Conservation (phyloP, 2,329 filamentous ascomycete genomes). For the Botrytis fragariae region DNA sequence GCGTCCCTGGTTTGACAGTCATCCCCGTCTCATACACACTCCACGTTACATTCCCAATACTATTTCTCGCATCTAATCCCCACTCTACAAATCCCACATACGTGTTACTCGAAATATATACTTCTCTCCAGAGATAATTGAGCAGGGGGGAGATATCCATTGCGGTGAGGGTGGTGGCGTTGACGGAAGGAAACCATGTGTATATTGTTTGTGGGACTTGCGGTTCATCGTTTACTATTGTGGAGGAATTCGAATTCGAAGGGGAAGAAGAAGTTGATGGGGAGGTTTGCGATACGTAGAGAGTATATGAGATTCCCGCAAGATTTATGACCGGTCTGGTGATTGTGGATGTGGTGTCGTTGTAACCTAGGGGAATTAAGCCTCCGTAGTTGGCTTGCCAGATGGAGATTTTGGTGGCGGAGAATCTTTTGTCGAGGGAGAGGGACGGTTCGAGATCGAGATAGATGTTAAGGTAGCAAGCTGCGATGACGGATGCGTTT, state of each 20-base stretch:
- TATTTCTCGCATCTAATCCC: not conserved
- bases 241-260: not conserved
- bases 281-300: not conserved
- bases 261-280: fast-evolving
- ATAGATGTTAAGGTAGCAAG: conserved; percentile 7
- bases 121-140: conserved; percentile 8
- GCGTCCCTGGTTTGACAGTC: not conserved
- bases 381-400: conserved; percentile 7
- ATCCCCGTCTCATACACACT: not conserved
- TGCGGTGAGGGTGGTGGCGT: not conserved
- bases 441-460: not conserved
- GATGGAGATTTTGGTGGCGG: not conserved
- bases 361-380: not conserved
- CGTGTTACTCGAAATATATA: not conserved
- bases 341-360: not conserved
- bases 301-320: not conserved
- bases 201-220: conserved; percentile 1
- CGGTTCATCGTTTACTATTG: not conserved
- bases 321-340: not conserved
- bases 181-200: not conserved
- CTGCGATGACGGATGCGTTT: not conserved
- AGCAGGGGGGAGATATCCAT: not conserved
- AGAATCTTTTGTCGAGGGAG: not conserved
- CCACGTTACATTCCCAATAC: not conserved
- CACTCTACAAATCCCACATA: conserved; percentile 13